phyloP scores from a whole-genome alignment of 768 basidiomycete species.

The Termitomyces sp. region DNA sequence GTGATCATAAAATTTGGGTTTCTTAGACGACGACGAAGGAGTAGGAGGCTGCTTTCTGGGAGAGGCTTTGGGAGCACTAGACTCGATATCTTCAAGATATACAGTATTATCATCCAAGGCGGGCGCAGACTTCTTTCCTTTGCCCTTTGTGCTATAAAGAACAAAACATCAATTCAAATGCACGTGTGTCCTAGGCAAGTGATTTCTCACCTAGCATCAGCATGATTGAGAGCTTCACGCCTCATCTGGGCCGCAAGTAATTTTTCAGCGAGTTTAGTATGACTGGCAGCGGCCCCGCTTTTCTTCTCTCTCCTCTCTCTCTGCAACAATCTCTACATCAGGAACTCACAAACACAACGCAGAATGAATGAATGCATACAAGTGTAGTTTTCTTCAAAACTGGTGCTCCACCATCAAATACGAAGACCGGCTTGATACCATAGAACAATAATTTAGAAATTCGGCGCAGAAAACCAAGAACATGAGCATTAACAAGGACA shows the following conservation, averaged over 20 bases:
- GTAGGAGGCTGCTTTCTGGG: slow-evolving; percentile 32
- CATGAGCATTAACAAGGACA: slow-evolving; percentile 87
- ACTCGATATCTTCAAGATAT: slow-evolving; percentile 85
- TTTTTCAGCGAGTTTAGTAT: slow-evolving; percentile 85
- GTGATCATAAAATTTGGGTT: slow-evolving; percentile 65
- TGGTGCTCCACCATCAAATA: slow-evolving; percentile 97
- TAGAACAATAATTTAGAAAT: slow-evolving; percentile 95
- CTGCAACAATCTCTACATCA: slow-evolving; percentile 34
- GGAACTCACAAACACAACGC: background rate
- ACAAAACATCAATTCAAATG: background rate
- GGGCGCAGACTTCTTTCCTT: slow-evolving; percentile 40
- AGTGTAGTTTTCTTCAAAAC: slow-evolving; percentile 85
- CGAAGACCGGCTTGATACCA: slow-evolving; percentile 97
- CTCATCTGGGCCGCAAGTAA: slow-evolving; percentile 93
- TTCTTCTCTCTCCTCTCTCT: slow-evolving; percentile 88
- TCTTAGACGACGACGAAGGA: slow-evolving; percentile 54
- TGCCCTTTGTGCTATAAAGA: slow-evolving; percentile 28
- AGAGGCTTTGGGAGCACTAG: slow-evolving; percentile 52
- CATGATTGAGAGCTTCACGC: slow-evolving; percentile 68
- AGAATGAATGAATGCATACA: slow-evolving; percentile 39
- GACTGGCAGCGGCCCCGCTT: slow-evolving; percentile 82
- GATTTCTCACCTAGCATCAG: slow-evolving; percentile 6
- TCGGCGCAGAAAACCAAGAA: slow-evolving; percentile 84
- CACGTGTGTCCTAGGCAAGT: background rate
- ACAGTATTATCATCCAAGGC: slow-evolving; percentile 69